These are phyloP conservation scores for Podila horticola DNA, from an alignment of 192 early-diverging fungal species.

Conservation along the genomic window DNA sequence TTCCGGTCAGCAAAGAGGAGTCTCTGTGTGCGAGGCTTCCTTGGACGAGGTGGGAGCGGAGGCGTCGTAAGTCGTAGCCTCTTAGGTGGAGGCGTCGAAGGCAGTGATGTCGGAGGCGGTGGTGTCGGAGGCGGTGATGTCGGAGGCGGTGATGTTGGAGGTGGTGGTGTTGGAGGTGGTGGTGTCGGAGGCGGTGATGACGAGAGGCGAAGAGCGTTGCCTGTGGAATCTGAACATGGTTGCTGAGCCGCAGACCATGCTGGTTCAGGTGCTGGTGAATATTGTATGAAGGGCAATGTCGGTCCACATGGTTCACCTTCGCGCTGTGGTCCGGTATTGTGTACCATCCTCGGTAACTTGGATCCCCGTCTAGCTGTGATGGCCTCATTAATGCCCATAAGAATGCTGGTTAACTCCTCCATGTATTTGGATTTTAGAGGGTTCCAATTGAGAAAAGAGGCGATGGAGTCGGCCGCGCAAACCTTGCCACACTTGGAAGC, in stretches of 20 bases:
- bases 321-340: not conserved
- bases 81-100: not conserved
- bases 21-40: not conserved
- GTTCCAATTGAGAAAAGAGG: conserved; percentile 2
- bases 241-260: conserved; percentile 1
- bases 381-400: not conserved
- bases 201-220: not conserved
- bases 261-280: not conserved
- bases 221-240: not conserved
- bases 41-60: not conserved
- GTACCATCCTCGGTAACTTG: too few relatives aligned
- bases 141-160: not conserved
- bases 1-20: not conserved
- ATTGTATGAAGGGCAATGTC: not conserved
- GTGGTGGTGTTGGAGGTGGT: not conserved
- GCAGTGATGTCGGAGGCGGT: not conserved
- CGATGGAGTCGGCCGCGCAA: conserved; percentile 1
- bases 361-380: not conserved
- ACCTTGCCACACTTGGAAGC: conserved; percentile 5
- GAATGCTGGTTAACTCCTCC: conserved; percentile 1
- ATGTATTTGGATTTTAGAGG: not conserved
- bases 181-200: not conserved
- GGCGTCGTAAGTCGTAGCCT: not conserved
- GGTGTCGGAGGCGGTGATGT: too few relatives aligned
- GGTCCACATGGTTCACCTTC: not conserved